Evolutionary conservation across 2,329 filamentous ascomycete species (phyloP), one percentile per base, ranked within the genome.

Genomic region (Conoideocrella luteorostrata): DNA sequence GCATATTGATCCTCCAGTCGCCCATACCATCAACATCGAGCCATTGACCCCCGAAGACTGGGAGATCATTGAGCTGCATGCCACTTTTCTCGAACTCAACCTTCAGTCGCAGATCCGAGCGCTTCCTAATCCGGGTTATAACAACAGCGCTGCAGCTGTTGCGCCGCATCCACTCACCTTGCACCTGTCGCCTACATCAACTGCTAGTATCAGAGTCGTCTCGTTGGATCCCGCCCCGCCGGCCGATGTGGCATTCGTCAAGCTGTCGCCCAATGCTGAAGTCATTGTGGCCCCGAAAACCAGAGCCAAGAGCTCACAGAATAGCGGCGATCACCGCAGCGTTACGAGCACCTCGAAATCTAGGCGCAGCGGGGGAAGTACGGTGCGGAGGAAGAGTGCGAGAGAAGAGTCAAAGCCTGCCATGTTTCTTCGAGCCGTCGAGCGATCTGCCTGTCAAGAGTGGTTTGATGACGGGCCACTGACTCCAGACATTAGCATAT

Each of bases 11-110:
- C 91, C 91, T 39, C 89, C 90, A 2, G 69, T 93, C 51, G 88
- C 89, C 39, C 88, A 96, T 63, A 97, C 90, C 2, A 85, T 98
- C 64, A 89, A 96, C 60, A 97, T 98, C 55, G 94, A 98, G 62
- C 93, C 93, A 26, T 68, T 97, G 56, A 97, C 93, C 0, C 82
- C 91, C 2, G 88, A 94, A 46, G 93, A 98, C 61, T 98, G 93
- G 93, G 93, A 98, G 66, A 95, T 97, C 56, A 97, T 98, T 55
- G 93, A 98, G 65, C 72, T 98, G 2, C 93, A 98, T 69, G 93
- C 93, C 5, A 93, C 85, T 13, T 98, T 97, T 59, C 73, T 98
- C 40, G 93, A 98, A 60, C 74, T 96, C 51, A 97, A 98, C 63
- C 81, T 98, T 41, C 73, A 95, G 24, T 86, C 84, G 35, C 93